Evolutionary conservation across 441 rosid species (phyloP), one percentile per base, ranked within the genome.

Genomic region (Sinapis alba): DNA sequence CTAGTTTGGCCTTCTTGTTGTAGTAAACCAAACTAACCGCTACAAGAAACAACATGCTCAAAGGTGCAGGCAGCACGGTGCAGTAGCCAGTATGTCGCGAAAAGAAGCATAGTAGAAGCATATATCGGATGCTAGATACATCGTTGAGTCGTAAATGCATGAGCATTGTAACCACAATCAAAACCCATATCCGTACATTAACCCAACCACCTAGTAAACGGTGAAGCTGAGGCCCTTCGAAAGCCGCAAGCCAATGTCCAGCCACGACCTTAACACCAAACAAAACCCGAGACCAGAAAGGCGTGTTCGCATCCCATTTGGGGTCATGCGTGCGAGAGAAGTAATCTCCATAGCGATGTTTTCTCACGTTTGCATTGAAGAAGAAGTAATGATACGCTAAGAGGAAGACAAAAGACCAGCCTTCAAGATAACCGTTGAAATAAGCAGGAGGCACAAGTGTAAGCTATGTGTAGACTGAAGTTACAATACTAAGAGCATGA

Each of bases 191-290:
- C 69, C 86, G 90, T 28, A 78, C 77, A 79, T 86, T 90, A 76
- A 71, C 80, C 96, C 89, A 89, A 41, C 96, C 89, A 18, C 97
- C 92, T 0, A 90, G 87, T 65, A 89, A 79, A 23, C 71, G 87
- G 62, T 93, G 98, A 66, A 93, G 84, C 79, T 91, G 96, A 1
- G 90, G 97, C 45, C 89, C 97, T 87, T 91, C 96, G 66, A 91
- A 88, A 51, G 96, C 94, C 4, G 94, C 96, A 74, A 93, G 79
- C 94, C 94, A 91, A 62, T 91, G 97, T 32, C 89, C 87, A 71
- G 78, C 81, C 87, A 83, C 75, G 68, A 90, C 74, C 6, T 92
- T 89, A 70, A 76, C 82, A 75, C 85, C 86, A 82, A 90, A 89
- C 78, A 90, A 79, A 71, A 83, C 43, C 45, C 87, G 83, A 62